Percentiles rank a stretch among this genome's conserved stretches.
These are phyloP conservation scores for Apiotrichum laibachii DNA, from an alignment of 1,284 basidiomycete species.

Conservation along the genomic window DNA sequence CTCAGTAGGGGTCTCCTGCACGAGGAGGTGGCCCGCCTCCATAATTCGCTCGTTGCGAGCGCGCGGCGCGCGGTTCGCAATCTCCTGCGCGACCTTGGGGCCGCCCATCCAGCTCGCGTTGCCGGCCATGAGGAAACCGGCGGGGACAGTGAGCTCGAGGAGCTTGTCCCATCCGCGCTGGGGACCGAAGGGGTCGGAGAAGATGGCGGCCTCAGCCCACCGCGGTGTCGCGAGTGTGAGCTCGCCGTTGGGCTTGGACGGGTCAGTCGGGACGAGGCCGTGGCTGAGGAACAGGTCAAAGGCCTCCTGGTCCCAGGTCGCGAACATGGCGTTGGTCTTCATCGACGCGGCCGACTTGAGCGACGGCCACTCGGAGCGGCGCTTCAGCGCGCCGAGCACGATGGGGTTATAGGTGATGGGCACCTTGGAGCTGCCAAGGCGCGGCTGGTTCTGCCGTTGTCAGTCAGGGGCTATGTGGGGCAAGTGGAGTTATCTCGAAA, in stretches of 20 bases:
- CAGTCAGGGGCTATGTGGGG: not conserved
- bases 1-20: constrained; percentile 40
- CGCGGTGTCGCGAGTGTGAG: constrained; percentile 38
- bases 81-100: constrained; percentile 16
- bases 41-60: constrained; percentile 36
- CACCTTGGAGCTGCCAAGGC: not conserved
- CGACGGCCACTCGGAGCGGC: constrained; percentile 62
- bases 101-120: constrained; percentile 23
- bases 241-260: constrained; percentile 6
- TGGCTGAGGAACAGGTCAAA: constrained; percentile 63
- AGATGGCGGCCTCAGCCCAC: constrained; percentile 41
- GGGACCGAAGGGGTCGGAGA: constrained; percentile 30
- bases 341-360: constrained; percentile 61
- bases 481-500: not conserved
- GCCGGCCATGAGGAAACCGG: constrained; percentile 37
- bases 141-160: constrained; percentile 27
- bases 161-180: constrained; percentile 40
- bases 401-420: constrained; percentile 14
- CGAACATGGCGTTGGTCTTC: constrained; percentile 50
- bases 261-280: constrained; percentile 56
- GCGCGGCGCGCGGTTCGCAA: constrained; percentile 26
- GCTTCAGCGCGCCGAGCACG: constrained; percentile 57
- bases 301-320: constrained; percentile 58
- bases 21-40: constrained; percentile 37
- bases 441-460: constrained; percentile 2